These are phyloP conservation scores for Crithidia mellificae DNA, from an alignment of 208 protist genomes.

Conservation along the genomic window DNA sequence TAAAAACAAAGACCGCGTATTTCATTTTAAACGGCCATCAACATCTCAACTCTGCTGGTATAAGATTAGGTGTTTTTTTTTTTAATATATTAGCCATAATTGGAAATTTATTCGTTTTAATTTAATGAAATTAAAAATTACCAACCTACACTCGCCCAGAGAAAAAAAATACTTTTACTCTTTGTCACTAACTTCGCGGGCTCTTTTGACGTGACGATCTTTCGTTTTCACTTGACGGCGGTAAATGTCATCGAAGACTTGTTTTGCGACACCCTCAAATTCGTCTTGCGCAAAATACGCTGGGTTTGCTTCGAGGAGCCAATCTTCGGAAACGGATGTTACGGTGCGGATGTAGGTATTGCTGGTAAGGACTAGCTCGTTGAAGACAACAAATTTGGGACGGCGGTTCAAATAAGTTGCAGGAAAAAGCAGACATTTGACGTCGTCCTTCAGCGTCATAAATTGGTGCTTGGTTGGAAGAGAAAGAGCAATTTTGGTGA, in stretches of 20 bases:
- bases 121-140: no score
- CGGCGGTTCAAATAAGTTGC: slow-evolving; percentile 92
- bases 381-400: slow-evolving; percentile 98
- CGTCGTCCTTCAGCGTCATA: slow-evolving; percentile 97
- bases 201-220: slow-evolving; percentile 25
- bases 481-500: slow-evolving; percentile 96
- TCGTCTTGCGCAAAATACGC: slow-evolving; percentile 86
- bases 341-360: slow-evolving; percentile 97
- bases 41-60: no score
- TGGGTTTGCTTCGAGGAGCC: slow-evolving; percentile 86
- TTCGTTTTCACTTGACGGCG: slow-evolving; percentile 33
- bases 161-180: slow-evolving; percentile 20
- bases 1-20: no score
- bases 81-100: no score
- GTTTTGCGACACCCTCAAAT: slow-evolving; percentile 76
- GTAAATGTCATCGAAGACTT: slow-evolving; percentile 84
- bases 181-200: slow-evolving; percentile 24
- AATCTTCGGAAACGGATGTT: slow-evolving; percentile 94
- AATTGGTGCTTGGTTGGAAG: slow-evolving; percentile 95
- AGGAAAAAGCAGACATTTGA: slow-evolving; percentile 91
- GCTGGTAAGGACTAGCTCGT: slow-evolving; percentile 96
- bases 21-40: no score
- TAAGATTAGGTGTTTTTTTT: no score
- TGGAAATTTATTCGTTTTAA: no score
- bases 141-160: no score